Evolutionary conservation across 257 asterid genomes (phyloP).

Genomic region (Scutellaria barbata): DNA sequence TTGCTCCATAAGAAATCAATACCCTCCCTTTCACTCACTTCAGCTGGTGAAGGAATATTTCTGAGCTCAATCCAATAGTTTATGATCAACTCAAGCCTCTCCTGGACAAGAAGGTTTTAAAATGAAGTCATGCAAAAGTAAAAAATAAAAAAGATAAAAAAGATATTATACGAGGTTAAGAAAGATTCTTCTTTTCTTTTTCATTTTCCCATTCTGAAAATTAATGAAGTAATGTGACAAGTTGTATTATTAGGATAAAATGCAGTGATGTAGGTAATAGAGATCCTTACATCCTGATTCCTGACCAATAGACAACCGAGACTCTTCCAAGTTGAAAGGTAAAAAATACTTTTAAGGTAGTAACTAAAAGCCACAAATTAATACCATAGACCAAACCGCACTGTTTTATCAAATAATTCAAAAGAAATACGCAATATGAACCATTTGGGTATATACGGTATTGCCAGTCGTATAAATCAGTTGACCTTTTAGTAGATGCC

Average conservation of each 20-base stretch:
- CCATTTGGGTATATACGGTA: not conserved
- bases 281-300: conserved; percentile 3
- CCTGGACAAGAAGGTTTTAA: conserved; percentile 54
- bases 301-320: not conserved
- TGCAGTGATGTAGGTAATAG: not conserved
- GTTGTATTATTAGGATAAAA: not conserved
- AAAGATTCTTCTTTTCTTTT: not conserved
- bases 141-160: too few relatives aligned
- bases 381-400: not conserved
- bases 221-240: conserved; percentile 13
- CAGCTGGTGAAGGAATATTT: conserved; percentile 87
- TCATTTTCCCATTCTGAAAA: conserved; percentile 6
- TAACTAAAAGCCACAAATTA: not conserved
- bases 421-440: not conserved
- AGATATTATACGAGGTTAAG: not conserved
- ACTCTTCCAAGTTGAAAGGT: not conserved
- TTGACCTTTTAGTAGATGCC: too few relatives aligned
- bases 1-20: conserved; percentile 55
- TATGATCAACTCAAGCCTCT: conserved; percentile 82
- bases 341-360: not conserved
- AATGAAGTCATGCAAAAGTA: conserved; percentile 5
- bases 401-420: not conserved
- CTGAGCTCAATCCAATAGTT: conserved; percentile 63
- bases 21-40: conserved; percentile 83
- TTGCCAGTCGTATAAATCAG: too few relatives aligned